phyloP scores from a whole-genome alignment of 2,329 filamentous ascomycete species.

The Fusarium chaquense region DNA sequence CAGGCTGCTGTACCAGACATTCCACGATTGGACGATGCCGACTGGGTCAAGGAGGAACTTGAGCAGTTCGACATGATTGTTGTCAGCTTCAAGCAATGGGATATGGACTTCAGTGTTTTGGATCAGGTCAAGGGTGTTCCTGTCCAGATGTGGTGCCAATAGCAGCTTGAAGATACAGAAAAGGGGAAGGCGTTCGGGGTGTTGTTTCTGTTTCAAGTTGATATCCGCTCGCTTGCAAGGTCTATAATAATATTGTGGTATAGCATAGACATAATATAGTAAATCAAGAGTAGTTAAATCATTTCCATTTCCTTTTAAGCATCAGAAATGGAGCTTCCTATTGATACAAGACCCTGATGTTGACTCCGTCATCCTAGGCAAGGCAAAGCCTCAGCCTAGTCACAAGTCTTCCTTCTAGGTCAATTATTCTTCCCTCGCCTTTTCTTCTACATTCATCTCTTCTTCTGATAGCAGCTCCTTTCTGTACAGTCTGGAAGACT shows the following conservation, averaged over 20 bases:
- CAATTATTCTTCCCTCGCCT: no score
- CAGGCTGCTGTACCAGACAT: conserved; percentile 34
- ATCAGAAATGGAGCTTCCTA: neutral
- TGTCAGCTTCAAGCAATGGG: conserved; percentile 29
- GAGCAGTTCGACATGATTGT: conserved; percentile 39
- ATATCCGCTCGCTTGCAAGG: neutral
- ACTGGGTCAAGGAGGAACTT: conserved; percentile 35
- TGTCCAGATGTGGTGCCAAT: conserved; percentile 38
- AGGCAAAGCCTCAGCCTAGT: no score
- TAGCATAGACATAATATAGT: neutral
- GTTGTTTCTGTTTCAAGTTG: neutral
- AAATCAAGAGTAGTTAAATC: rapidly evolving
- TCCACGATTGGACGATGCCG: conserved; percentile 21
- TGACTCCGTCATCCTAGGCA: no score
- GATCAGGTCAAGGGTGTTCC: conserved; percentile 10
- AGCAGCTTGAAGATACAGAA: neutral
- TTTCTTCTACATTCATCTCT: no score
- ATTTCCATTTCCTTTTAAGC: rapidly evolving
- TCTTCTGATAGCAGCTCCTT: no score
- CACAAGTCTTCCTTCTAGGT: no score
- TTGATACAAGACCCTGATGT: no score
- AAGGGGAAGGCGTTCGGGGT: neutral
- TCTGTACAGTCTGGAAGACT: no score
- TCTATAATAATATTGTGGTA: neutral
- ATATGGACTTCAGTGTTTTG: conserved; percentile 35